Evolutionary conservation across 1,139 yeast species (phyloP), one percentile per base, ranked within the genome.

Genomic region (Kurtzmaniella quercitrusa): DNA sequence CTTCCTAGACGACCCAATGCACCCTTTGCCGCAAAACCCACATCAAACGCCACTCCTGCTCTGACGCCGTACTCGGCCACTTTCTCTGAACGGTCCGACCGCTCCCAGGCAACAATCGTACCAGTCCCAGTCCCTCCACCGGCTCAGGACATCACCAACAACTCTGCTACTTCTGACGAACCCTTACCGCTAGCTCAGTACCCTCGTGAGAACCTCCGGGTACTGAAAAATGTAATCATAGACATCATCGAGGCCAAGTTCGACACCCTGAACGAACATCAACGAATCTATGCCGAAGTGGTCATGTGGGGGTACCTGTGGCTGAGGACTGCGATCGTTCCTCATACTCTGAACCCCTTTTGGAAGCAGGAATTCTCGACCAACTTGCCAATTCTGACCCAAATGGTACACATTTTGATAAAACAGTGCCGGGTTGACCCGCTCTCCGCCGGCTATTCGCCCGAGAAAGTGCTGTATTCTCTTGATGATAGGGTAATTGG

Each of bases 181-280:
- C 44, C 43, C 3, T 54, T 54, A 10, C 39, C 52, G 2, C 40
- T 68, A 2, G 38, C 45, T 7, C 58, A 59, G 27, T 70, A 59
- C 45, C 54, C 57, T 10, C 57, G 65, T 10, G 74, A 72, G 19
- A 63, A 62, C 41, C 64, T 85, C 49, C 68, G 93, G 43, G 73
- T 84, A 0, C 73, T 83, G 1, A 80, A 79, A 51, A 70, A 65
- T 45, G 71, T 82, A 24, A 62, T 67, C 16, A 65, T 81, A 24
- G 84, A 83, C 48, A 77, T 89, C 14, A 63, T 88, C 36, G 95
- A 87, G 53, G 90, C 89, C 8, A 79, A 77, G 48, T 72, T 82
- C 47, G 76, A 72, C 42, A 50, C 55, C 19, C 36, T 31, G 15
- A 36, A 18, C 10, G 15, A 38, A 16, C 16, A 41, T 29, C 62